phyloP scores from a whole-genome alignment of 75 land plant species.

The Selaginella tamariscina region DNA sequence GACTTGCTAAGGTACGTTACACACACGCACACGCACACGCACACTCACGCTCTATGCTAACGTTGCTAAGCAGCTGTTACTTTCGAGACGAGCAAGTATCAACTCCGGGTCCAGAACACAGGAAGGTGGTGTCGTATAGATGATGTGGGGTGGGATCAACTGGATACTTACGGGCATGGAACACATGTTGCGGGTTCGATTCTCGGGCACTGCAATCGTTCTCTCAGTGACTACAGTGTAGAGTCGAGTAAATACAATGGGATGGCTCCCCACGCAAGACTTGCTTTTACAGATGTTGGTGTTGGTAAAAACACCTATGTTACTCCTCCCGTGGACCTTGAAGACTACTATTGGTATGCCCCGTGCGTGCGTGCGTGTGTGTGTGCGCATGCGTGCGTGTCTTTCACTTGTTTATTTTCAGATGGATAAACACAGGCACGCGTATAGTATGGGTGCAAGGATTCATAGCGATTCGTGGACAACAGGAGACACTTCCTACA shows the following conservation, averaged over 20 bases:
- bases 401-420: not conserved
- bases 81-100: not conserved
- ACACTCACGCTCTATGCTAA: not conserved
- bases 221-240: not conserved
- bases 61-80: not conserved
- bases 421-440: not conserved
- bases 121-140: not conserved
- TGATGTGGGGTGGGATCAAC: not conserved
- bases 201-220: conserved; percentile 7
- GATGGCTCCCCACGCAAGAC: conserved; percentile 23
- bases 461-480: not conserved
- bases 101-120: not conserved
- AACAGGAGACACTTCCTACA: not conserved
- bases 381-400: no score
- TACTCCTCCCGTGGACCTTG: not conserved
- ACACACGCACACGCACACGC: not conserved
- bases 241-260: conserved; percentile 13
- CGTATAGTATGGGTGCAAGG: not conserved
- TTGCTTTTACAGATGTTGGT: conserved; percentile 6
- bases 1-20: not conserved
- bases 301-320: not conserved
- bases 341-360: not conserved
- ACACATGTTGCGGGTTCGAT: conserved; percentile 25
- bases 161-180: conserved; percentile 16
- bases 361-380: not conserved